Evolutionary conservation across 768 basidiomycete species (phyloP).

Genomic region (Clitopilus hobsonii): DNA sequence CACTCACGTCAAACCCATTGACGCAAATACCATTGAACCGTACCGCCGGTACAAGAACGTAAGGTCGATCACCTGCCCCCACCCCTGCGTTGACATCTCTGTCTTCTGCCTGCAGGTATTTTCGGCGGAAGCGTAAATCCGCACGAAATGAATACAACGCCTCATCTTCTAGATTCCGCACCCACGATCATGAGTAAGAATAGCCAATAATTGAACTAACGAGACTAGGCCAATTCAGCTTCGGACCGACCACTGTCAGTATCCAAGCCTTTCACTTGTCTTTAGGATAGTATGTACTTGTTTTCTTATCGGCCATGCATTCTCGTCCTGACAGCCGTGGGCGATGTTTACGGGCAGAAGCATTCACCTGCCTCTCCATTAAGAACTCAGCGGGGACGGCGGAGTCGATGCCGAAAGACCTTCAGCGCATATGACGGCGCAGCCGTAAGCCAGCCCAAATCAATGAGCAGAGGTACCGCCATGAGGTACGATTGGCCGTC

Average conservation of each 20-base stretch:
- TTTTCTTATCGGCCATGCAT: no score
- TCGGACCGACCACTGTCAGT: no score
- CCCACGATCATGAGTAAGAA: background rate
- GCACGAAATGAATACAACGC: background rate
- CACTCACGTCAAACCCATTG: background rate
- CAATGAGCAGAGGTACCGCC: background rate
- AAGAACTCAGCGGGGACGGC: background rate
- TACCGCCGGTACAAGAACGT: background rate
- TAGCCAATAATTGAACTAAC: no score
- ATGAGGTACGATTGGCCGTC: background rate
- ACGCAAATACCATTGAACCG: background rate
- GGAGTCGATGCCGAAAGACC: background rate
- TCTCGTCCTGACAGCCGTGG: background rate
- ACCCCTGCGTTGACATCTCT: background rate
- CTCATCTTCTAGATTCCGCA: background rate
- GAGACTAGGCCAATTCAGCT: no score
- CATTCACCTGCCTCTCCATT: background rate
- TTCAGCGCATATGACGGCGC: background rate
- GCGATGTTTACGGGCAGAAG: background rate
- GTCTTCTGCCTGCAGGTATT: background rate
- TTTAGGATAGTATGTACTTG: no score
- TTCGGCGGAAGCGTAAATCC: background rate
- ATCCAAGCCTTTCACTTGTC: no score
- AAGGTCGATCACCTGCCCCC: background rate
- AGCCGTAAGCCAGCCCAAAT: no score